Conservation (phyloP, 352 stramenopile species). For the Pythium aquatile region DNA sequence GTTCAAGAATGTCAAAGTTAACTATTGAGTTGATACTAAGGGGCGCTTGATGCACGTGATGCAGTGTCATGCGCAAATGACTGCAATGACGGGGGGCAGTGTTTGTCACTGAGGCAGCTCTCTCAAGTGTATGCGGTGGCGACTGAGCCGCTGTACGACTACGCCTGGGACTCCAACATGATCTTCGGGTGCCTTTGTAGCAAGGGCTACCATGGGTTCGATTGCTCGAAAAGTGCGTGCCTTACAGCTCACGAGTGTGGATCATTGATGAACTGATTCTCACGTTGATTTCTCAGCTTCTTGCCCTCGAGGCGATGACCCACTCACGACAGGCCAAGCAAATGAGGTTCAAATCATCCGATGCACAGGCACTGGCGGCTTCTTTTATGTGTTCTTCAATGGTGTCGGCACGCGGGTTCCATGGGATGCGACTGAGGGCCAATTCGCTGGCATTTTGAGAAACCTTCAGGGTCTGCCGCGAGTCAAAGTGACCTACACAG, state of each 20-base stretch:
- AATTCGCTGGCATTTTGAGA: conserved; percentile 57
- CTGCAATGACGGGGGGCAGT: conserved; percentile 52
- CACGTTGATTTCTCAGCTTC: conserved; percentile 30
- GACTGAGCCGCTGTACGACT: conserved; percentile 50
- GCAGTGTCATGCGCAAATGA: conserved; percentile 48
- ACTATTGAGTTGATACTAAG: background rate
- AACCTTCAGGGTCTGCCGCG: conserved; percentile 30
- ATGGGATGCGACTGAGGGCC: conserved; percentile 43
- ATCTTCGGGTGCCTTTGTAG: conserved; percentile 90
- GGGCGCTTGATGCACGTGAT: conserved; percentile 19
- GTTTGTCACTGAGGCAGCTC: conserved; percentile 65
- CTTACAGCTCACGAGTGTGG: background rate
- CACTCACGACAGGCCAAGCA: conserved; percentile 74
- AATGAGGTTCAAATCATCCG: conserved; percentile 84
- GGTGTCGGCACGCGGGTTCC: conserved; percentile 49
- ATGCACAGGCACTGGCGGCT: conserved; percentile 69
- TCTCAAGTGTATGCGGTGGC: conserved; percentile 43
- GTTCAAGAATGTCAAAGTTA: conserved; percentile 6
- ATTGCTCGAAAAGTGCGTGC: conserved; percentile 66
- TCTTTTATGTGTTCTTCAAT: conserved; percentile 69
- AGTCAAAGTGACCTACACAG: conserved; percentile 53
- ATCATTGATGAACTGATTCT: background rate
- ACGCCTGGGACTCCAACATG: conserved; percentile 66
- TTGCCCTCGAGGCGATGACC: conserved; percentile 88
- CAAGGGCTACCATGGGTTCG: conserved; percentile 70